Conservation (phyloP, 768 basidiomycete genomes). For the Boletus patriciae region DNA sequence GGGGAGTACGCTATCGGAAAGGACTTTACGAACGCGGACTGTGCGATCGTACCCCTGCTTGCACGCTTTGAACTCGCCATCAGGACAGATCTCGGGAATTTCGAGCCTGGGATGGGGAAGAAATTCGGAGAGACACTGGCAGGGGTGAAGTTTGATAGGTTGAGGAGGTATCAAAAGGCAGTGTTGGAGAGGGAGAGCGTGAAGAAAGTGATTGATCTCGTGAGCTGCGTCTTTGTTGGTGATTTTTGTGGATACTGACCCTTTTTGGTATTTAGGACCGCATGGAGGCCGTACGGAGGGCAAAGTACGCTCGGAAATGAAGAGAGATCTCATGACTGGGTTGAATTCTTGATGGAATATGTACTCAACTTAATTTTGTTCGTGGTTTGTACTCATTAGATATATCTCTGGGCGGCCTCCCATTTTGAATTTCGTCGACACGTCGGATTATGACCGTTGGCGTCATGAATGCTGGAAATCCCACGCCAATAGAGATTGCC, state of each 20-base stretch:
- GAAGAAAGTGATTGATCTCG: slow-evolving; percentile 8
- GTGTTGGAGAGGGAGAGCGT: slow-evolving; percentile 41
- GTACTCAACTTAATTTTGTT: too few relatives aligned
- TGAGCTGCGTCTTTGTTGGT: background rate
- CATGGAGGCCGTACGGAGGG: background rate
- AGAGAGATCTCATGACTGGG: background rate
- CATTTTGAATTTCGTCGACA: too few relatives aligned
- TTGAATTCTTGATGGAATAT: too few relatives aligned
- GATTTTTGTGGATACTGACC: background rate
- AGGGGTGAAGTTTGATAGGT: slow-evolving; percentile 44
- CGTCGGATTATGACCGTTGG: too few relatives aligned
- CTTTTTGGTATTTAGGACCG: background rate
- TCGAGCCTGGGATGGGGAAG: slow-evolving; percentile 44
- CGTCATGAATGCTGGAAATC: too few relatives aligned
- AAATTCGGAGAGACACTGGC: slow-evolving; percentile 43
- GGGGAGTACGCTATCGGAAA: slow-evolving; percentile 39
- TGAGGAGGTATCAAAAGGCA: slow-evolving; percentile 48
- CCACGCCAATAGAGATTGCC: too few relatives aligned
- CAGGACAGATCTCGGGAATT: slow-evolving; percentile 51
- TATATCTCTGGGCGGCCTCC: too few relatives aligned
- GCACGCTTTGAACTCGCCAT: slow-evolving; percentile 43
- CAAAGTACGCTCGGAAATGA: background rate
- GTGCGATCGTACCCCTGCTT: slow-evolving; percentile 56
- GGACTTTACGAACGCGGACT: slow-evolving; percentile 61
- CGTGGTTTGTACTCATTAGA: too few relatives aligned